phyloP scores from a whole-genome alignment of 2,329 filamentous ascomycete genomes.

The Graphiopsis chlorocephala region DNA sequence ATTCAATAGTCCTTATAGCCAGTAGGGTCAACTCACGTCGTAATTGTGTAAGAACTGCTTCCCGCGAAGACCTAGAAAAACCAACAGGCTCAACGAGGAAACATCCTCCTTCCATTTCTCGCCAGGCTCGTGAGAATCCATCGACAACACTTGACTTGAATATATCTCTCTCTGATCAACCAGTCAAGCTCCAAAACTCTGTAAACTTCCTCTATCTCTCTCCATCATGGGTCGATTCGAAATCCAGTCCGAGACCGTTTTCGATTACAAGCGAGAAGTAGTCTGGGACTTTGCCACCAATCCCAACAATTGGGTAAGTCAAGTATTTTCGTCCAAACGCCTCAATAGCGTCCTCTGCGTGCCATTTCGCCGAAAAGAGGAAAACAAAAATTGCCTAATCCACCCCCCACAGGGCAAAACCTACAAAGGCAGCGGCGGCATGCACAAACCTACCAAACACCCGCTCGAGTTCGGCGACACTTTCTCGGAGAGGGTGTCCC shows the following conservation, averaged over 20 bases:
- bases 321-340: not conserved
- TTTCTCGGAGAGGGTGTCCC: constrained; percentile 17
- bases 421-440: constrained; percentile 20
- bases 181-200: no score
- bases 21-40: no score
- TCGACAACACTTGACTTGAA: not conserved
- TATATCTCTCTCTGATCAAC: no score
- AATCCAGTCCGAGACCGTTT: not conserved
- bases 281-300: constrained; percentile 11
- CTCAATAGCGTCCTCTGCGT: not conserved
- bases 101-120: no score
- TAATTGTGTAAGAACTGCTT: no score
- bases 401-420: constrained; percentile 9
- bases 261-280: not conserved
- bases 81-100: no score
- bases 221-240: not conserved
- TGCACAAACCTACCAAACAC: constrained; percentile 16
- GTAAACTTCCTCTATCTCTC: no score
- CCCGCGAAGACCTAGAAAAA: no score
- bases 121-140: not conserved
- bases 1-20: no score
- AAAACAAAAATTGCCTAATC: not conserved
- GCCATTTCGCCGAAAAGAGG: not conserved
- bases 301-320: constrained; percentile 1
- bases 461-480: constrained; percentile 14